A percentile compares a stretch with the other conserved stretches of the same genome.
Evolutionary conservation across 148 eudicot genomes (phyloP).

Genomic region (Cornus suecica): DNA sequence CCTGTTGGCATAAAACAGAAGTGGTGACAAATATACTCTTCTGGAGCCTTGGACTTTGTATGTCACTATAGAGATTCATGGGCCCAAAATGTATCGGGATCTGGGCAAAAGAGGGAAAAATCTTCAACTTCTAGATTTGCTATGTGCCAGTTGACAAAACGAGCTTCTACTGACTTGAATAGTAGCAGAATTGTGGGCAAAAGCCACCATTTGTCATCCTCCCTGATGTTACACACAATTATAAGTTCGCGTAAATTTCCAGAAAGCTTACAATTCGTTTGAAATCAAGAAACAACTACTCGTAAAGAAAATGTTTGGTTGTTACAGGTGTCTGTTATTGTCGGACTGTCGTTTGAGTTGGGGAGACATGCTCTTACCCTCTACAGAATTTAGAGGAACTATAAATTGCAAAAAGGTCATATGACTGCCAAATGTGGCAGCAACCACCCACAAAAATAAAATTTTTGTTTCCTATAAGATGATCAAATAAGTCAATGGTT

Average conservation of each 20-base stretch:
- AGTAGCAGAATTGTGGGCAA: conserved; percentile 61
- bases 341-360: not conserved
- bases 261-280: too few relatives aligned
- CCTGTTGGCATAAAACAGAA: not conserved
- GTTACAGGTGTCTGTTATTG: not conserved
- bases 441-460: not conserved
- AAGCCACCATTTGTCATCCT: conserved; percentile 78
- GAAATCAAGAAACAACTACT: not conserved
- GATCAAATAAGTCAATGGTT: conserved; percentile 5
- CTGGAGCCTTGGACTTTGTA: not conserved
- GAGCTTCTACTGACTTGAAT: conserved; percentile 67
- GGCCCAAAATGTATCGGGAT: conserved; percentile 76
- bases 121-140: conserved; percentile 78
- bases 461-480: not conserved
- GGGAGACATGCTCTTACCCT: not conserved
- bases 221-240: conserved; percentile 36
- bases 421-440: not conserved
- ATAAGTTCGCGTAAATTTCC: not conserved
- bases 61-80: conserved; percentile 39
- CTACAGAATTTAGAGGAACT: not conserved
- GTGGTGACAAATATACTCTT: not conserved
- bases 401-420: not conserved
- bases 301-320: too few relatives aligned
- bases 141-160: conserved; percentile 81
- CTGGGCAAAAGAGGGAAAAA: conserved; percentile 60